Percentiles rank a stretch among this genome's conserved stretches.
Evolutionary conservation across 2,329 filamentous ascomycete genomes (phyloP).

Genomic region (Cladosporium sphaerospermum): DNA sequence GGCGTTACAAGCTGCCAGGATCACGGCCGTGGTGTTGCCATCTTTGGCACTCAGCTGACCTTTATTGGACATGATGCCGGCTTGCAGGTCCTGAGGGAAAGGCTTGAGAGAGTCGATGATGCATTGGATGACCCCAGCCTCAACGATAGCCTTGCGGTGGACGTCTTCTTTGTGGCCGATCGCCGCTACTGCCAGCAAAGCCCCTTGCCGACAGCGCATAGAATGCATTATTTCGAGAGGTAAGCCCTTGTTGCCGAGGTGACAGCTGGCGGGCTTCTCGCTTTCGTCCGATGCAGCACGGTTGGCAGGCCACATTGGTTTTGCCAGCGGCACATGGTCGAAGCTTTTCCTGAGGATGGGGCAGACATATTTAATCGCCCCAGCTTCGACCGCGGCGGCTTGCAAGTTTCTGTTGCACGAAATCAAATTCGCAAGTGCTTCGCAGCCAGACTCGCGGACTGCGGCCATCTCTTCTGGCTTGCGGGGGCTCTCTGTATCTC

Average conservation of each 20-base stretch:
- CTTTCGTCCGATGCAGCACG: neutral
- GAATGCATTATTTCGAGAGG: slow-evolving; percentile 59
- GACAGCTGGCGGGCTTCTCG: slow-evolving; percentile 28
- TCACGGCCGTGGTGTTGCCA: slow-evolving; percentile 71
- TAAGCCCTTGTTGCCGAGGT: slow-evolving; percentile 56
- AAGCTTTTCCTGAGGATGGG: slow-evolving; percentile 61
- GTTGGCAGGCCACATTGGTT: slow-evolving; percentile 50
- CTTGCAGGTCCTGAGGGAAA: neutral
- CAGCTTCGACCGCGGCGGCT: slow-evolving; percentile 69
- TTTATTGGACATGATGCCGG: slow-evolving; percentile 4
- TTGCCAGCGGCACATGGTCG: slow-evolving; percentile 48
- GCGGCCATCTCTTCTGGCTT: neutral
- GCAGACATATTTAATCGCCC: slow-evolving; percentile 56
- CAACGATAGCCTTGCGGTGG: slow-evolving; percentile 74
- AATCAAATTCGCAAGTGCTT: slow-evolving; percentile 70
- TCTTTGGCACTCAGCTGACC: slow-evolving; percentile 34
- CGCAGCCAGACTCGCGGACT: slow-evolving; percentile 65
- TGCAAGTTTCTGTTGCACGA: slow-evolving; percentile 74
- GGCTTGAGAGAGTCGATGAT: slow-evolving; percentile 76
- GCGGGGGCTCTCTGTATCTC: slow-evolving; percentile 34
- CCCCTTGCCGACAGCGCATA: slow-evolving; percentile 68
- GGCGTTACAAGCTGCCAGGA: slow-evolving; percentile 79
- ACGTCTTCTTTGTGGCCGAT: slow-evolving; percentile 75
- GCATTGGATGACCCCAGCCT: slow-evolving; percentile 71
- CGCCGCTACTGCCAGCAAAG: slow-evolving; percentile 73